These are phyloP conservation scores for Amanita rimosa DNA, from an alignment of 768 basidiomycete species.

Conservation along the genomic window DNA sequence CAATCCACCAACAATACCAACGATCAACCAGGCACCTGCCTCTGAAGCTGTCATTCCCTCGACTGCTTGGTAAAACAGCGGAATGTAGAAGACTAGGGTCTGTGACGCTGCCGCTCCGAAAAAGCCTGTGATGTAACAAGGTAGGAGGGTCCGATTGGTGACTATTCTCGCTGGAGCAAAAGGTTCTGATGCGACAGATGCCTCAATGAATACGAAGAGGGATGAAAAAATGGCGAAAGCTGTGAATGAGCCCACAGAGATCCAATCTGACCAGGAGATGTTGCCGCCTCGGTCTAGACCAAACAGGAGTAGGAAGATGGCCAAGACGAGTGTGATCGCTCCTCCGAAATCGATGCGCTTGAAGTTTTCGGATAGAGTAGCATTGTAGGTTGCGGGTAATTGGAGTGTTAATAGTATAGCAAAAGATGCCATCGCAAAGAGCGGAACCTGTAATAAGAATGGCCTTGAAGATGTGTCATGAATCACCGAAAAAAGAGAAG, in stretches of 20 bases:
- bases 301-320: slow-evolving; percentile 45
- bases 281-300: slow-evolving; percentile 46
- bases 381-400: slow-evolving; percentile 30
- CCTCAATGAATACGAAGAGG: slow-evolving; percentile 35
- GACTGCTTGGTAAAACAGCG: slow-evolving; percentile 52
- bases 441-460: slow-evolving; percentile 50
- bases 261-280: slow-evolving; percentile 30
- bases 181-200: slow-evolving; percentile 40
- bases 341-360: slow-evolving; percentile 55
- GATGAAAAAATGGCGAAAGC: slow-evolving; percentile 22
- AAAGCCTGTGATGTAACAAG: slow-evolving; percentile 46
- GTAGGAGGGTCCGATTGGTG: slow-evolving; percentile 34
- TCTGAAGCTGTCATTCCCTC: slow-evolving; percentile 32
- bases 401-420: slow-evolving; percentile 41
- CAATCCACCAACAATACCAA: slow-evolving; percentile 34
- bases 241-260: slow-evolving; percentile 25
- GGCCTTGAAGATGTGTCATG: slow-evolving; percentile 23
- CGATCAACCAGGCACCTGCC: slow-evolving; percentile 41
- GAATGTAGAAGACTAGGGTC: slow-evolving; percentile 37
- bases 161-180: slow-evolving; percentile 49
- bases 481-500: background rate
- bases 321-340: slow-evolving; percentile 38
- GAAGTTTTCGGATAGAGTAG: slow-evolving; percentile 27
- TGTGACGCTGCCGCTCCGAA: slow-evolving; percentile 37
- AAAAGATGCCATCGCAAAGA: slow-evolving; percentile 40